Evolutionary conservation across 805 yeast species (phyloP).

Genomic region (Schizosaccharomyces cryophilus): DNA sequence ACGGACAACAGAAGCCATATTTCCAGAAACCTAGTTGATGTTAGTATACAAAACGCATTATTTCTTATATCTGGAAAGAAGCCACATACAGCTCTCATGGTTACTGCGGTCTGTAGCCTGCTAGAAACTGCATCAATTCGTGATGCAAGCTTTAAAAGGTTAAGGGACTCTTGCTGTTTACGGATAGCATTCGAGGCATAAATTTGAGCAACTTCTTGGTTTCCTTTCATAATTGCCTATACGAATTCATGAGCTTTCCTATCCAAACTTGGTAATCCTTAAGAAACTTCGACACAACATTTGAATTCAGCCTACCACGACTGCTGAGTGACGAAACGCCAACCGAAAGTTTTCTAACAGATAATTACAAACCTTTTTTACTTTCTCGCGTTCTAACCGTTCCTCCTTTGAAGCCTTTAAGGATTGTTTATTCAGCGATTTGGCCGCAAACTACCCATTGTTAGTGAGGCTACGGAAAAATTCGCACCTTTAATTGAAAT

Average conservation of each 20-base stretch:
- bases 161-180: constrained; percentile 65
- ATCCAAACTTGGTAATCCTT: too few relatives aligned
- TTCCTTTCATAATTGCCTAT: constrained; percentile 53
- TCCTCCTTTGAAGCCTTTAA: constrained; percentile 79
- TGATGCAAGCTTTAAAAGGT: constrained; percentile 57
- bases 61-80: neutral
- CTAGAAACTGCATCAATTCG: constrained; percentile 90
- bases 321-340: too few relatives aligned
- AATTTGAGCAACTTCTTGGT: constrained; percentile 73
- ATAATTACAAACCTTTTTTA: constrained; percentile 31
- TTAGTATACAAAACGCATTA: neutral
- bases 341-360: too few relatives aligned
- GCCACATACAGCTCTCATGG: constrained; percentile 36
- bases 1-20: constrained; percentile 74
- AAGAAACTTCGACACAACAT: too few relatives aligned
- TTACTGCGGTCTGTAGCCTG: constrained; percentile 89
- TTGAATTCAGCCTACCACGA: too few relatives aligned
- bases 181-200: constrained; percentile 93
- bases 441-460: constrained; percentile 49
- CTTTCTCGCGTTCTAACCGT: constrained; percentile 58
- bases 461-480: neutral
- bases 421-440: constrained; percentile 76
- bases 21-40: constrained; percentile 46
- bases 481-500: constrained; percentile 30
- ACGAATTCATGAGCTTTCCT: neutral